Base-by-base conservation (phyloP, 163 green algal species). In the Prototheca wickerhamii region DNA sequence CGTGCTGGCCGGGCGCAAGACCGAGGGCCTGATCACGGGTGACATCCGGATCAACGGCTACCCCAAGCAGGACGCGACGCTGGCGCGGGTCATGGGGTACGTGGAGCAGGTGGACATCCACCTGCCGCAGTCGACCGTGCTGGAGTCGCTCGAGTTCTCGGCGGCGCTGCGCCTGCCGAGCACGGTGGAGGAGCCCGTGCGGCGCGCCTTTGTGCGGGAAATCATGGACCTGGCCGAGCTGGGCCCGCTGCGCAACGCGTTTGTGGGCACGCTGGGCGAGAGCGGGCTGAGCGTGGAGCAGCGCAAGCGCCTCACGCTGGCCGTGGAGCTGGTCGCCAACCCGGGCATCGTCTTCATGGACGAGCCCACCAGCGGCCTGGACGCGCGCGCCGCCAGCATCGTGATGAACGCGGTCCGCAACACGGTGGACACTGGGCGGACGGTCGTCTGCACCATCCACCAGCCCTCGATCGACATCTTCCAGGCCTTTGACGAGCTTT, bases 311-410 rank as follows among this genome's bases (percentile, higher is more conserved):
- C 76, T 89, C 18, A 89, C 83, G 31, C 84, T 91, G 54, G 82
- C 73, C 8, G 78, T 87, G 25, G 82, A 89, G 73, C 75, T 89
- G 26, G 76, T 84, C 18, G 71, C 82, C 59, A 88, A 86, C 56
- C 82, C 82, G 15, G 71, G 58, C 60, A 74, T 88, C 58, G 59
- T 89, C 3, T 86, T 77, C 63, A 69, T 74, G 67, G 74, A 82
- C n/a, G 77, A 83, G 63, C 74, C 73, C 26, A 83, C 76, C 3
- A 62, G 44, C 2, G 83, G 87, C 15, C 79, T 96, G 57, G 89
- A 96, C 60, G 86, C 89, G 4, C 76, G 86, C 1, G 87, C 86
- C 12, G 89, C 89, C 1, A 75, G 76, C 37, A 86, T 94, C 42
- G 89, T 96, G 26, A 96, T 96, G 81, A 60, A 77, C 12, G 80